Percentiles rank a stretch among this genome's conserved stretches.
phyloP scores from a whole-genome alignment of 495 filamentous ascomycete species.

The Aspergillus avenaceus region DNA sequence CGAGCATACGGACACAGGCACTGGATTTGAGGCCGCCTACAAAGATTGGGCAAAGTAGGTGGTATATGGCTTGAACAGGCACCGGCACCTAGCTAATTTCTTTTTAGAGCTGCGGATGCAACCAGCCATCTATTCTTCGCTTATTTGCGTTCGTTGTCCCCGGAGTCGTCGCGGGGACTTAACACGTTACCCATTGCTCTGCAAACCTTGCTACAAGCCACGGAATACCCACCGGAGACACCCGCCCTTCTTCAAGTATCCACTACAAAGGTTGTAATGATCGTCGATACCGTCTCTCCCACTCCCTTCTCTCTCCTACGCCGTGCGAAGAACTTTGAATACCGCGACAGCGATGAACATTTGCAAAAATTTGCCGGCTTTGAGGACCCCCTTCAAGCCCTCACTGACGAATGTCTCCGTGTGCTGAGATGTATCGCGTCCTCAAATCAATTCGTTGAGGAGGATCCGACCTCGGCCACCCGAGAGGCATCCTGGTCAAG shows the following conservation, averaged over 20 bases:
- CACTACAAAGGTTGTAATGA: conserved; percentile 91
- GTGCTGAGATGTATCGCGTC: conserved; percentile 86
- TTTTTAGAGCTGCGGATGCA: conserved; percentile 79
- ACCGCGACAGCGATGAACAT: conserved; percentile 79
- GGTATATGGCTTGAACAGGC: neutral
- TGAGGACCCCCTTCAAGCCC: conserved; percentile 80
- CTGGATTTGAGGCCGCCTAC: conserved; percentile 95
- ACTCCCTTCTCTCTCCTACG: conserved; percentile 90
- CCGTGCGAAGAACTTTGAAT: conserved; percentile 91
- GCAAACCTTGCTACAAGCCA: conserved; percentile 83
- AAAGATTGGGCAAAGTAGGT: conserved; percentile 69
- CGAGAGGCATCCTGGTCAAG: conserved; percentile 91
- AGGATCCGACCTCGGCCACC: conserved; percentile 64
- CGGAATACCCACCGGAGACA: conserved; percentile 87
- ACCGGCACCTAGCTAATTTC: conserved; percentile 17
- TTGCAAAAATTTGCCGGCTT: conserved; percentile 79
- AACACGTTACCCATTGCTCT: conserved; percentile 81
- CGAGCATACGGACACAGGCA: conserved; percentile 77
- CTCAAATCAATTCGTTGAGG: conserved; percentile 74
- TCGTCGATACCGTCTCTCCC: conserved; percentile 91
- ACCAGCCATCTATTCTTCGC: conserved; percentile 97
- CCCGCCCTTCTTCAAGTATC: conserved; percentile 72
- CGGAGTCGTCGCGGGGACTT: conserved; percentile 63
- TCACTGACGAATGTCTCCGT: conserved; percentile 90
- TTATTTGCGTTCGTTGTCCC: conserved; percentile 84